These are phyloP conservation scores for Venturia effusa DNA, from an alignment of 2,329 filamentous ascomycete genomes.

Conservation along the genomic window DNA sequence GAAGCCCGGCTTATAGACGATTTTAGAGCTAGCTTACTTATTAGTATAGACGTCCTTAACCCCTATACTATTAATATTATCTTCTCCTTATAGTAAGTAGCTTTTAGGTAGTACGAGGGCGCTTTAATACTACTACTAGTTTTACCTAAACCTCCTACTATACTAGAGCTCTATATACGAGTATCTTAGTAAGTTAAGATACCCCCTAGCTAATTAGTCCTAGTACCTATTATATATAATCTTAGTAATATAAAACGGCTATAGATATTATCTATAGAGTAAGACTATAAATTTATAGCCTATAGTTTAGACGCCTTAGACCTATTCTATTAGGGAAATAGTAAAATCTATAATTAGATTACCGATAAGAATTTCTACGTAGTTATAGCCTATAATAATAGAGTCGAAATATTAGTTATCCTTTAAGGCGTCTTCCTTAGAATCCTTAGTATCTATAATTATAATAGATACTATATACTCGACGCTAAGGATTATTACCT, in stretches of 20 bases:
- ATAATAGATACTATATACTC: background rate
- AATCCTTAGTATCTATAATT: background rate
- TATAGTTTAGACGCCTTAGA: background rate
- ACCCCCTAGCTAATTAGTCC: background rate
- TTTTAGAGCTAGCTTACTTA: background rate
- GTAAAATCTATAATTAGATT: background rate
- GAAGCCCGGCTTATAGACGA: background rate
- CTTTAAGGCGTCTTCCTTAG: background rate
- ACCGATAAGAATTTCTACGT: background rate
- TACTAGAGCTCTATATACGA: background rate
- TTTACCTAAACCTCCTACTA: background rate
- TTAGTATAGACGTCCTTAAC: background rate
- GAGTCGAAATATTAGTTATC: background rate
- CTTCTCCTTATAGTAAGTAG: background rate
- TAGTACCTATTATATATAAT: background rate
- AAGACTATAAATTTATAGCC: background rate
- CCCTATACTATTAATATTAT: background rate
- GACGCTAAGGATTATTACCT: background rate
- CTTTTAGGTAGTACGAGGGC: background rate
- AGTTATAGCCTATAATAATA: background rate
- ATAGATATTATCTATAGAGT: background rate
- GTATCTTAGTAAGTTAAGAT: background rate
- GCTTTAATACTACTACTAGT: no score
- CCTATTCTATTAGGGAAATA: background rate
- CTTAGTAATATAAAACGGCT: background rate